These are phyloP conservation scores for Borovskyia barvae DNA, from an alignment of 208 protist species.

Conservation along the genomic window DNA sequence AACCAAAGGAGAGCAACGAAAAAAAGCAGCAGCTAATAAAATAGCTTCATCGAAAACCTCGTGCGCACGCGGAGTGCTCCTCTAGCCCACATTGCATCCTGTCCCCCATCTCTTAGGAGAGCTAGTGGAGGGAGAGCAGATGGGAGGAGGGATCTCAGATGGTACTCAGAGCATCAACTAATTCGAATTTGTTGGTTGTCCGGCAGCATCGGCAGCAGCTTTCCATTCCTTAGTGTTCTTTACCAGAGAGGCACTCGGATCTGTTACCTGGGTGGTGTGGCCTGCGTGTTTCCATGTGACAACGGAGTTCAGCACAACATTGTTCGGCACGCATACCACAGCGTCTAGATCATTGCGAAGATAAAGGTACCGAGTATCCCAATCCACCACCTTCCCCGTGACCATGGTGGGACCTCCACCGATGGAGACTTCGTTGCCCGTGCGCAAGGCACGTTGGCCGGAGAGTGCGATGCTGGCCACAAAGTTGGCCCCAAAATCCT, in stretches of 20 bases:
- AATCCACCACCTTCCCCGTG: constrained; percentile 56
- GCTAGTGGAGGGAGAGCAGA: not conserved
- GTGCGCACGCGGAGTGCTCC: too few species aligned
- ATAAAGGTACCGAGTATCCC: constrained; percentile 84
- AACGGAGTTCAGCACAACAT: constrained; percentile 72
- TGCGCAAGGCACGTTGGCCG: constrained; percentile 54
- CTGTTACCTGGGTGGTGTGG: not conserved
- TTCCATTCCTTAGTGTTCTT: constrained; percentile 37
- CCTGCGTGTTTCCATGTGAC: constrained; percentile 42
- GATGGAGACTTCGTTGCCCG: constrained; percentile 62
- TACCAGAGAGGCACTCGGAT: not conserved
- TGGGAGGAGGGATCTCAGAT: not conserved
- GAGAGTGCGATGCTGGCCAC: constrained; percentile 74
- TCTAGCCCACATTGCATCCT: too few species aligned
- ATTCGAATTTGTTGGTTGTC: not conserved
- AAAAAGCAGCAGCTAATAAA: too few species aligned
- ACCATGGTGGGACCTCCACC: constrained; percentile 42
- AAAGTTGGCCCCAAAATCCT: constrained; percentile 83
- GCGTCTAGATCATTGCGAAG: constrained; percentile 45
- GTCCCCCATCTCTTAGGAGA: not conserved
- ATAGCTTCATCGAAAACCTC: too few species aligned
- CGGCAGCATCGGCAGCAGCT: constrained; percentile 9
- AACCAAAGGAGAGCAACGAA: too few species aligned
- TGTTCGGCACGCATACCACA: constrained; percentile 71
- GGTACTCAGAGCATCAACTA: too few species aligned